A percentile compares a stretch with the other conserved stretches of the same genome.
Conservation (phyloP, 2,329 filamentous ascomycete genomes). For the Arthrobotrys pseudoclavata region DNA sequence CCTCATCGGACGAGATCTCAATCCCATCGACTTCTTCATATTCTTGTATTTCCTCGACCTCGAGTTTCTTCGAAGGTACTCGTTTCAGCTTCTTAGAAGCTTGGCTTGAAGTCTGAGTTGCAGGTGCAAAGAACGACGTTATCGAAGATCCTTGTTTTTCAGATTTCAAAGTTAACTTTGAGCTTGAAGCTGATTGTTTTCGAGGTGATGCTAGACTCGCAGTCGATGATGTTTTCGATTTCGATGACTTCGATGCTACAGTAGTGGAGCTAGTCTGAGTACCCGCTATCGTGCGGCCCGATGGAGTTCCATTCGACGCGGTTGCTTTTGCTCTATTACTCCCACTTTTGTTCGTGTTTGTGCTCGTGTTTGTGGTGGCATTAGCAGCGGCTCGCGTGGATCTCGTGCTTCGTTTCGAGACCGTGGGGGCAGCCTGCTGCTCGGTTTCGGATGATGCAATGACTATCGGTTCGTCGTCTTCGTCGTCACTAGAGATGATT, state of each 20-base stretch:
- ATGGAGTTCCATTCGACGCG: constrained; percentile 26
- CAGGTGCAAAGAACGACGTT: constrained; percentile 52
- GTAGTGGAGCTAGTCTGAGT: not conserved
- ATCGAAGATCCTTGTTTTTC: constrained; percentile 35
- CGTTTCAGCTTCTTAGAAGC: constrained; percentile 29
- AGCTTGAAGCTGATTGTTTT: constrained; percentile 13
- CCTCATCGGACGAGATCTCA: constrained; percentile 51
- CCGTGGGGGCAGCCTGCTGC: constrained; percentile 18
- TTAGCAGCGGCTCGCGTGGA: constrained; percentile 40
- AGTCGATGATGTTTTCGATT: constrained; percentile 29
- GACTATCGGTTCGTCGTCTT: constrained; percentile 27
- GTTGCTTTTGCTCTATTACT: not conserved
- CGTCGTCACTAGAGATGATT: constrained; percentile 57
- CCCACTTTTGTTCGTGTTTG: constrained; percentile 19
- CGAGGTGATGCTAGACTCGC: constrained; percentile 33
- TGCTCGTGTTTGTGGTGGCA: constrained; percentile 39
- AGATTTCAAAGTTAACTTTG: constrained; percentile 27
- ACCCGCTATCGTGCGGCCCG: not conserved
- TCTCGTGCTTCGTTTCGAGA: constrained; percentile 39
- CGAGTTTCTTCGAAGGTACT: constrained; percentile 29
- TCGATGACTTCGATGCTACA: constrained; percentile 14
- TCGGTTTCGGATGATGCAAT: constrained; percentile 9
- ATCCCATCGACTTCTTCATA: constrained; percentile 54
- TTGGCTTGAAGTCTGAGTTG: constrained; percentile 38
- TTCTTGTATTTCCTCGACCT: constrained; percentile 48